These are phyloP conservation scores for Cyathus striatus DNA, from an alignment of 768 basidiomycete genomes.

Conservation along the genomic window DNA sequence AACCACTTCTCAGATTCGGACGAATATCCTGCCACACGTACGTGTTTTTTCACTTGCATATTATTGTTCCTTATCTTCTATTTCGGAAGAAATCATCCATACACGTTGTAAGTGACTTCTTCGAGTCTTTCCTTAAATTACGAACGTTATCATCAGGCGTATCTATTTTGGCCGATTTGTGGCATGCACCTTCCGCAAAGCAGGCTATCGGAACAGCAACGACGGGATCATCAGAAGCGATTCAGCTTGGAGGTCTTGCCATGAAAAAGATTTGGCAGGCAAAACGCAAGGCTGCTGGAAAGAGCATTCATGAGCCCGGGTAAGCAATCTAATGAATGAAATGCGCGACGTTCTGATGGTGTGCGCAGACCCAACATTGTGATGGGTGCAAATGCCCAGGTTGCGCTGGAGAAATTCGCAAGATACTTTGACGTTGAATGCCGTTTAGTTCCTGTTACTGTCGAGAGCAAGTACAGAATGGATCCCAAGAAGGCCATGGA, in stretches of 20 bases:
- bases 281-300: conserved; percentile 57
- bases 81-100: conserved; percentile 40
- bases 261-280: conserved; percentile 73
- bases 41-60: conserved; percentile 11
- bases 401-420: conserved; percentile 69
- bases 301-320: conserved; percentile 78
- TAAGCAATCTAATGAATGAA: too few relatives aligned
- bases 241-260: conserved; percentile 70
- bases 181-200: conserved; percentile 63
- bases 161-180: conserved; percentile 54
- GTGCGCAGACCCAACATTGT: conserved; percentile 51
- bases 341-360: neutral
- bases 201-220: conserved; percentile 68
- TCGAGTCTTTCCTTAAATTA: neutral
- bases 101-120: conserved; percentile 33
- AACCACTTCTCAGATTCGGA: conserved; percentile 30
- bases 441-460: conserved; percentile 45
- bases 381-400: conserved; percentile 71
- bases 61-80: neutral
- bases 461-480: conserved; percentile 49
- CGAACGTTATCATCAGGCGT: conserved; percentile 23
- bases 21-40: conserved; percentile 66
- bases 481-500: conserved; percentile 60
- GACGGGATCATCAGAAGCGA: conserved; percentile 68
- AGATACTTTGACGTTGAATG: conserved; percentile 69